Evolutionary conservation across 2,329 filamentous ascomycete species (phyloP).

Genomic region (Hypoxylon sp.): DNA sequence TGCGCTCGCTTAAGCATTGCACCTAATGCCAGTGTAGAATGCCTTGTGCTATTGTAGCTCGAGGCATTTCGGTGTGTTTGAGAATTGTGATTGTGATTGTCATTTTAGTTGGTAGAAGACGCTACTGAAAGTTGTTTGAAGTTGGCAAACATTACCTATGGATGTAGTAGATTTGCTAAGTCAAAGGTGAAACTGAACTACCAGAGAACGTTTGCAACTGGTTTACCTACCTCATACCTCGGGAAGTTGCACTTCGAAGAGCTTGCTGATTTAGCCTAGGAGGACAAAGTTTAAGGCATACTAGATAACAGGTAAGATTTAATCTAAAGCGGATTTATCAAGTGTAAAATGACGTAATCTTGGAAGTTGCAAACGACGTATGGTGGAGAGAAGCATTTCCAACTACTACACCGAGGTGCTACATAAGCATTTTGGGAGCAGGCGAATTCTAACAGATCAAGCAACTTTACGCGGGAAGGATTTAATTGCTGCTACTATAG

Average conservation of each 20-base stretch:
- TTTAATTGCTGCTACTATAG: background rate
- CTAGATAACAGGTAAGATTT: background rate
- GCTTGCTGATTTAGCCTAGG: conserved; percentile 8
- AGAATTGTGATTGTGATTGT: conserved; percentile 6
- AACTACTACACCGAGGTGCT: conserved; percentile 30
- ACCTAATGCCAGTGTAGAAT: conserved; percentile 23
- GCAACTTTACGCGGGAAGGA: conserved; percentile 7
- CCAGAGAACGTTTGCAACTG: background rate
- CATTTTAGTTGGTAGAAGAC: background rate
- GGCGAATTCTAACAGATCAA: conserved; percentile 5
- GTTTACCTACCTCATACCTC: background rate
- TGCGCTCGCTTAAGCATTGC: conserved; percentile 28
- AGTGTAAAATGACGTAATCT: background rate
- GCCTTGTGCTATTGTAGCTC: conserved; percentile 39
- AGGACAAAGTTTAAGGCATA: conserved; percentile 8
- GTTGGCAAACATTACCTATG: background rate
- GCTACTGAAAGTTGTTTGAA: background rate
- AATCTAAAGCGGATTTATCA: conserved; percentile 1
- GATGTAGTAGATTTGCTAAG: background rate
- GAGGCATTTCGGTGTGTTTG: conserved; percentile 28
- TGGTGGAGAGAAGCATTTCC: conserved; percentile 8
- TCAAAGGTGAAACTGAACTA: background rate
- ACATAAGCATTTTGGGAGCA: conserved; percentile 3
- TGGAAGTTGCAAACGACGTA: background rate
- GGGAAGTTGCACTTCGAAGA: background rate